Evolutionary conservation across 2,329 filamentous ascomycete species (phyloP), one percentile per base, ranked within the genome.

Genomic region (Aspergillus amoenus): DNA sequence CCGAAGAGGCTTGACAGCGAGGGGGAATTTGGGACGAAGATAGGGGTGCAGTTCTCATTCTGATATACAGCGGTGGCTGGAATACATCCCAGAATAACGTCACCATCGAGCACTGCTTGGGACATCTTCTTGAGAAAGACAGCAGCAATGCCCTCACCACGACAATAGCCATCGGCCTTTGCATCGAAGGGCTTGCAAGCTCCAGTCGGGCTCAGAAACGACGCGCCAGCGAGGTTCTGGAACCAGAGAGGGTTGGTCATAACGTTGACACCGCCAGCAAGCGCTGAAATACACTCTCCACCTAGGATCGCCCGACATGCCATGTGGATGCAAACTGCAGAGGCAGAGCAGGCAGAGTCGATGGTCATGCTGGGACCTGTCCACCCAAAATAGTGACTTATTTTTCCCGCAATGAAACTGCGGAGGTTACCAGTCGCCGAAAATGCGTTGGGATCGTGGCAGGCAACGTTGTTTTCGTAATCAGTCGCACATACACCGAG

Each of bases 101-200:
- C 80, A 1, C 77, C 77, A 40, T 83, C 80, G 1, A 66, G 69
- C 12, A 79, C 52, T 1, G 82, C 82, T 47, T 75, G 68, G 2
- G 72, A 68, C 7, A 82, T 61, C 11, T 66, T 63, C 66, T 83
- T 83, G 13, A 84, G 57, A 4, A 81, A 70, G 2, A 83, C 70
- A 21, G 72, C 66, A 0, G 69, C 80, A 30, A 72, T 68, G 3
- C 73, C 81, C 55, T 83, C 81, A 0, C 70, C 78, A 6, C 81
- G 76, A 53, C 79, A 81, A 61, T 82, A 83, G 1, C 81, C 81
- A 63, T 82, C 78, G 0, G 79, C 81, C 7, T 66, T 58, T 7
- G 72, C 69, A 48, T 81, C 78, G 54, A 80, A 82, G 2, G 78
- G 70, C 48, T 79, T 79, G 56, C 80, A 84, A 12, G 73, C 68